Evolutionary conservation across 208 protist genomes (phyloP), one percentile per base, ranked within the genome.

Genomic region (Borovskyia barvae): DNA sequence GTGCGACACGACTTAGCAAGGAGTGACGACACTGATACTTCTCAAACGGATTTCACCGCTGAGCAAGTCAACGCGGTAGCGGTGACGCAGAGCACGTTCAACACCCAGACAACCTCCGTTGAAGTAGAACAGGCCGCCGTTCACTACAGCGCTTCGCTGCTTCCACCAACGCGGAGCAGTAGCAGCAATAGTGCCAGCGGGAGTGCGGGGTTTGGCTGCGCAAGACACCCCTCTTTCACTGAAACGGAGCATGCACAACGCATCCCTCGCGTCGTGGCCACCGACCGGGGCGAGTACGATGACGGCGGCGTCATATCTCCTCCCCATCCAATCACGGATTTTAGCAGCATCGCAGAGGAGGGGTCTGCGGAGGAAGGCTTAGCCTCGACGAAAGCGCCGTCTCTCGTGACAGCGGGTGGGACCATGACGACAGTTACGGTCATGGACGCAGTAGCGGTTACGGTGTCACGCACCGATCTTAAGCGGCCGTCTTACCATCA

Each of bases 121-220:
- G 41, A 64, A 20, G 55, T 35, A n/a, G 40, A 47, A 8, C 55
- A 59, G 41, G 55, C 46, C n/a, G 64, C 48, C 33, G 64, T 30
- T 30, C 20, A 24, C 30, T 53, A 58, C 55, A 71, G 49, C 50
- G 20, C 55, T 14, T 71, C 64, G 7, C n/a, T 57, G 12, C 49
- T 64, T 4, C 55, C 55, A 29, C 64, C 64, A 24, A 63, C 43
- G 15, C 64, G 45, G 39, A 61, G 63, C 40, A 54, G 63, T 40
- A 70, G 48, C 30, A 22, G 33, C 39, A 57, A 52, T 47, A 52
- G 33, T n/a, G 19, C 1, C 3, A 39, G 30, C 30, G n/a, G 28
- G n/a, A n/a, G n/a, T n/a, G n/a, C n/a, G n/a, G n/a, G n/a, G n/a
- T n/a, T n/a, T n/a, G n/a, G n/a, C n/a, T n/a, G n/a, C n/a, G n/a